phyloP scores from a whole-genome alignment of 768 basidiomycete species.

The Kwoniella botswanensis region DNA sequence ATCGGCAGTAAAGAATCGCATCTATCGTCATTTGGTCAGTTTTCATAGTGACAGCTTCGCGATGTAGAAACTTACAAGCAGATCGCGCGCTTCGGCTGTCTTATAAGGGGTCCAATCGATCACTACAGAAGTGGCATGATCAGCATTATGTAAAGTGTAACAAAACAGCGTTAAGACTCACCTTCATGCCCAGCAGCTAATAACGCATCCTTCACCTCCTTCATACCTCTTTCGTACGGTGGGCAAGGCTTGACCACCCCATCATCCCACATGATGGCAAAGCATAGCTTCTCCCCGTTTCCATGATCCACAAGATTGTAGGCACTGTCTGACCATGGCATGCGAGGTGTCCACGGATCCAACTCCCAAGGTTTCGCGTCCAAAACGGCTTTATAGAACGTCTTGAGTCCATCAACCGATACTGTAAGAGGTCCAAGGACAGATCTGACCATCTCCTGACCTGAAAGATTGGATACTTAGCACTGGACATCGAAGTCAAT shows the following conservation, averaged over 20 bases:
- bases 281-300: slow-evolving; percentile 46
- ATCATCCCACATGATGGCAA: slow-evolving; percentile 47
- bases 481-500: neutral
- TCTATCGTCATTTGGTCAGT: neutral
- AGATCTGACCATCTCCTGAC: slow-evolving; percentile 72
- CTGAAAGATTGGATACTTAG: slow-evolving; percentile 46
- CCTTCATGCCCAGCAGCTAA: slow-evolving; percentile 70
- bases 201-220: slow-evolving; percentile 67
- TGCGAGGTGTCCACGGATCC: slow-evolving; percentile 59
- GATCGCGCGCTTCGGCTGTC: slow-evolving; percentile 9
- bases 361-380: slow-evolving; percentile 68
- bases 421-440: slow-evolving; percentile 75
- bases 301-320: slow-evolving; percentile 68
- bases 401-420: slow-evolving; percentile 67
- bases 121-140: slow-evolving; percentile 60
- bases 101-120: slow-evolving; percentile 67
- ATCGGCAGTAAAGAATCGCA: slow-evolving; percentile 19
- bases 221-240: slow-evolving; percentile 58
- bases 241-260: slow-evolving; percentile 42
- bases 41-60: too few species aligned
- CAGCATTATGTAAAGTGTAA: too few species aligned
- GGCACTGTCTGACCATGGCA: slow-evolving; percentile 50
- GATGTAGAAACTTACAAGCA: slow-evolving; percentile 8
- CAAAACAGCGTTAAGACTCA: slow-evolving; percentile 44
- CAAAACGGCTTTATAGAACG: slow-evolving; percentile 70